These are phyloP conservation scores for Cercospora sp. DNA, from an alignment of 2,329 filamentous ascomycete species.

Conservation along the genomic window DNA sequence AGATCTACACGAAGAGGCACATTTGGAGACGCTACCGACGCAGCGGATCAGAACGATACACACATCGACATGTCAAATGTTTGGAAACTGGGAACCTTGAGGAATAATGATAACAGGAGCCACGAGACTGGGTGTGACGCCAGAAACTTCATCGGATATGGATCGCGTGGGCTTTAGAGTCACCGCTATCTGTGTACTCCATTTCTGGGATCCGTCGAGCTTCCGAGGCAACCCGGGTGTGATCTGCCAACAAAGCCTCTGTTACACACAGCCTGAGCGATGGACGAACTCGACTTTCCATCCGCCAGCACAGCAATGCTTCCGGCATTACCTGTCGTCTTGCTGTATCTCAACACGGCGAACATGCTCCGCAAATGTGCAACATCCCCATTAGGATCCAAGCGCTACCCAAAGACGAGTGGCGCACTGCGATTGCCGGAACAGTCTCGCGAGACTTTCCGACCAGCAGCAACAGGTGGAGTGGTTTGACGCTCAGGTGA, in stretches of 20 bases:
- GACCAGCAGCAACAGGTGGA: neutral
- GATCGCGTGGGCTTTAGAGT: neutral
- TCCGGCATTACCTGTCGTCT: neutral
- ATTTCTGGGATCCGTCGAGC: neutral
- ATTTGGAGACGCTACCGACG: neutral
- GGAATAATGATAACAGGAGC: neutral
- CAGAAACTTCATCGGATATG: neutral
- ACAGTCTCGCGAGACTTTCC: neutral
- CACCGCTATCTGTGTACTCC: neutral
- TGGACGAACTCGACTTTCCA: neutral
- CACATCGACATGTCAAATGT: neutral
- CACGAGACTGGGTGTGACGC: neutral
- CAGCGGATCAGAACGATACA: neutral
- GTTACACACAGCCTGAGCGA: neutral
- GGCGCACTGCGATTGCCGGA: neutral
- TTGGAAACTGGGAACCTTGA: neutral
- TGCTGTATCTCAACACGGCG: neutral
- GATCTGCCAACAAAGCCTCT: neutral
- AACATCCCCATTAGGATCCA: neutral
- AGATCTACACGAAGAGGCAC: neutral
- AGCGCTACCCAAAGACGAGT: neutral
- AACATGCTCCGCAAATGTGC: neutral
- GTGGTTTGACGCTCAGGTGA: neutral
- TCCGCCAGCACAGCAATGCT: neutral
- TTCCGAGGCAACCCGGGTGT: neutral